Percentiles rank a stretch among this genome's conserved stretches.
phyloP scores from a whole-genome alignment of 257 asterid genomes.

The Nicotiana obtusifolia region DNA sequence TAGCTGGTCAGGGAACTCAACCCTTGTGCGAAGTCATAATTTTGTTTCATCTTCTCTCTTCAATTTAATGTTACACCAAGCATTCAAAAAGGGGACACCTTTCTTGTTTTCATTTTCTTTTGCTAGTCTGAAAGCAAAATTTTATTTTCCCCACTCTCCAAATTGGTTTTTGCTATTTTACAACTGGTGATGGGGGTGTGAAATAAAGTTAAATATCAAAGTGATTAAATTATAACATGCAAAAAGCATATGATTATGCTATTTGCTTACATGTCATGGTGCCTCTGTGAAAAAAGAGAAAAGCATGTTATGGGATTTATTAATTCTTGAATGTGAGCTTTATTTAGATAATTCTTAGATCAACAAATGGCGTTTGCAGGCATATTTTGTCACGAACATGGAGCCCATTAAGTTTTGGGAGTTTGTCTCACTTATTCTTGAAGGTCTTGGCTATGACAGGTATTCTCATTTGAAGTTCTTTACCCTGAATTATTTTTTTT shows the following conservation, averaged over 20 bases:
- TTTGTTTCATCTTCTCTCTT: not conserved
- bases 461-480: slow-evolving; percentile 14
- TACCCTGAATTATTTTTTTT: not conserved
- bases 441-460: slow-evolving; percentile 97
- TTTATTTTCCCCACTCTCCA: not conserved
- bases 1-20: not conserved
- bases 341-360: not conserved
- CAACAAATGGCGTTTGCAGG: slow-evolving; percentile 54
- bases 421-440: slow-evolving; percentile 78
- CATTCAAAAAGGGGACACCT: not conserved
- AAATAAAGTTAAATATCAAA: not conserved
- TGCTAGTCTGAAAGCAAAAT: not conserved
- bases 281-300: not conserved
- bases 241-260: not conserved
- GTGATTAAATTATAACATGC: not conserved
- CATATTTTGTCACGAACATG: slow-evolving; percentile 82
- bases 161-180: not conserved
- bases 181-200: not conserved
- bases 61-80: not conserved
- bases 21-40: not conserved
- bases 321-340: not conserved
- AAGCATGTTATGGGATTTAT: not conserved
- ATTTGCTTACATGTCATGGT: not conserved
- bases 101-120: not conserved
- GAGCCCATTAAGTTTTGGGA: slow-evolving; percentile 95